Evolutionary conservation across 495 filamentous ascomycete genomes (phyloP).

Genomic region (Aspergillus taichungensis): DNA sequence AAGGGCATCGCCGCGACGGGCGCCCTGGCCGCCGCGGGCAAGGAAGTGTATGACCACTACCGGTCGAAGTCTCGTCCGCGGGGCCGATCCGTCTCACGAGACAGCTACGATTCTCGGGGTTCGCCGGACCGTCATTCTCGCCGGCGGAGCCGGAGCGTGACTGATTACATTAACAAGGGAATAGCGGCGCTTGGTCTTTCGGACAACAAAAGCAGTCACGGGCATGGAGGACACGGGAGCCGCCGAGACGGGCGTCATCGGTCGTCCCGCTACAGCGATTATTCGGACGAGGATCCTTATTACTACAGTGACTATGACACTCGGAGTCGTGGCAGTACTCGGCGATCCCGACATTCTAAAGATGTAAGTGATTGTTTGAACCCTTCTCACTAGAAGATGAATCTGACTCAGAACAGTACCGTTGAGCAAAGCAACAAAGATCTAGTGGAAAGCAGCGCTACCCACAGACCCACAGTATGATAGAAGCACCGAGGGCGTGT

Average conservation of each 20-base stretch:
- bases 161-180: slow-evolving; percentile 46
- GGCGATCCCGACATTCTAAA: slow-evolving; percentile 39
- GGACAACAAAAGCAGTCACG: slow-evolving; percentile 25
- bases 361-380: slow-evolving; percentile 38
- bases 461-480: too few relatives aligned
- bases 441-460: too few relatives aligned
- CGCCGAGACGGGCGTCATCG: slow-evolving; percentile 31
- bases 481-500: too few relatives aligned
- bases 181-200: slow-evolving; percentile 47
- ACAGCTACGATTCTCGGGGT: slow-evolving; percentile 34
- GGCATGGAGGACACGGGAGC: slow-evolving; percentile 16
- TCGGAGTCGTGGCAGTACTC: slow-evolving; percentile 25
- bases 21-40: slow-evolving; percentile 68
- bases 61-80: slow-evolving; percentile 55
- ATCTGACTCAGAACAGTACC: slow-evolving; percentile 61
- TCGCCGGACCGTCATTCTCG: slow-evolving; percentile 24
- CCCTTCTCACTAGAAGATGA: slow-evolving; percentile 29
- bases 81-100: slow-evolving; percentile 28
- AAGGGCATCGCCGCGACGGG: slow-evolving; percentile 68
- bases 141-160: slow-evolving; percentile 49
- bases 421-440: slow-evolving; percentile 68
- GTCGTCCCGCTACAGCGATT: slow-evolving; percentile 37
- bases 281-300: slow-evolving; percentile 15
- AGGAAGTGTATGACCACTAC: slow-evolving; percentile 61
- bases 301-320: slow-evolving; percentile 40